Evolutionary conservation across 2,329 filamentous ascomycete species (phyloP), one percentile per base, ranked within the genome.

Genomic region (Cadophora luteo-olivacea): DNA sequence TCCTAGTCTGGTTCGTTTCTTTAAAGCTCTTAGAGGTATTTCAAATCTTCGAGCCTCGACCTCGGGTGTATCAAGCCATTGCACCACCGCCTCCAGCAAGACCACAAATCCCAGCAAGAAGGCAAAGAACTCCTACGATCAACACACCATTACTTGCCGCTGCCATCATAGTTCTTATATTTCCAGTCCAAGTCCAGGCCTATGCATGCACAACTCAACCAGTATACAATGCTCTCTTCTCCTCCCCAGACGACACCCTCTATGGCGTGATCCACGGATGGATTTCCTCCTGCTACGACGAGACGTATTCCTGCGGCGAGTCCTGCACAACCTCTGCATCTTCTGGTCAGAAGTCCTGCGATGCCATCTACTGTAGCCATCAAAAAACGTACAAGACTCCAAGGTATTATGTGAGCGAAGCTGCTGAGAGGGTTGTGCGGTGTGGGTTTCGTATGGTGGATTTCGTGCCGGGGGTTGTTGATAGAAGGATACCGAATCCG

Each of bases 381-480:
- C 8, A 22, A 14, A 19, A 19, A 3, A 54, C 24, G 12, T 19
- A 19, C 5, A 24, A 41, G n/a, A 24, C 19, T 8, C 33, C 55
- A 6, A n/a, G 5, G 25, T 11, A 57, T 11, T 57, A 16, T 57
- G 29, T 36, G 3, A 57, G 36, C 33, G 12, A 57, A 5, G 54
- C 54, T n/a, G 54, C 54, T 14, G 29, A 36, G 32, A n/a, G 16
- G 8, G 29, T 57, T 22, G 16, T 36, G 9, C 4, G 12, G 16
- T 57, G 54, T 33, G 54, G 54, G 5, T 33, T 57, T 14, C 54
- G 54, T 3, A 36, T 57, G 29, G 32, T 57, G 29, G 54, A 57
- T 36, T 57, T 11, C 22, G n/a, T 58, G 12, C 32, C 55, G 6
- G 33, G 55, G 12, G 33, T 38, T 41, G 55, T 58, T n/a, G 33